Evolutionary conservation across 129 eudicot species (phyloP).

Genomic region (Flaveria sonorensis): DNA sequence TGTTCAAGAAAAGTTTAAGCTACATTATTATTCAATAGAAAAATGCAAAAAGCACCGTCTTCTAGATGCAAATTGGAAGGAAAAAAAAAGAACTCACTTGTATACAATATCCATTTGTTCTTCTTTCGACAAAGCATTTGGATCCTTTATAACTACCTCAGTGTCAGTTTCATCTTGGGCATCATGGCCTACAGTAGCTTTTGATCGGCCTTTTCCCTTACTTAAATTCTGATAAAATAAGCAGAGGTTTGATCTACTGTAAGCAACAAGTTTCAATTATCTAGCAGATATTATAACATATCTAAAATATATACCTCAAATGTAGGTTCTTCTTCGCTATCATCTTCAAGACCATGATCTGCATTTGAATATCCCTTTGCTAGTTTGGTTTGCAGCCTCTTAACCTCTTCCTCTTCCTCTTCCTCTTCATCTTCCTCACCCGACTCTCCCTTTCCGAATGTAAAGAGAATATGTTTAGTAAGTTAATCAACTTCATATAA

Average conservation of each 20-base stretch:
- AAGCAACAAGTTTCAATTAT: not conserved
- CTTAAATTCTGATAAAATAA: conserved; percentile 50
- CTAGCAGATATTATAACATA: conserved; percentile 7
- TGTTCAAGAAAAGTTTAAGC: not conserved
- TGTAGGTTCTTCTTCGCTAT: conserved; percentile 70
- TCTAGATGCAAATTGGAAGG: not conserved
- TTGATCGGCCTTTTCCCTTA: conserved; percentile 50
- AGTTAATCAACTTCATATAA: conserved; percentile 11
- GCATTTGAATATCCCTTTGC: conserved; percentile 49
- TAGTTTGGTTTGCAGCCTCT: conserved; percentile 61
- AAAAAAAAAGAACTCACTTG: conserved; percentile 49
- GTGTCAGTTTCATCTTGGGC: conserved; percentile 47
- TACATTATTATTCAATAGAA: not conserved
- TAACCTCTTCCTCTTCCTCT: conserved; percentile 76
- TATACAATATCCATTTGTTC: conserved; percentile 89
- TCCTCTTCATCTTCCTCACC: conserved; percentile 80
- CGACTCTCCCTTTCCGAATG: conserved; percentile 49
- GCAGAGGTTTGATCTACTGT: not conserved
- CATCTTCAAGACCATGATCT: conserved; percentile 78
- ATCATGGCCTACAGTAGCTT: conserved; percentile 43
- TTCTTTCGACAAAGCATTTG: conserved; percentile 71
- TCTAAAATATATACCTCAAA: conserved; percentile 52
- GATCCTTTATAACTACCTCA: conserved; percentile 71
- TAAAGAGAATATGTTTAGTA: not conserved
- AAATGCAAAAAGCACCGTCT: not conserved